Conservation (phyloP, 1,284 basidiomycete genomes). For the Leccinum pseudoinsigne region DNA sequence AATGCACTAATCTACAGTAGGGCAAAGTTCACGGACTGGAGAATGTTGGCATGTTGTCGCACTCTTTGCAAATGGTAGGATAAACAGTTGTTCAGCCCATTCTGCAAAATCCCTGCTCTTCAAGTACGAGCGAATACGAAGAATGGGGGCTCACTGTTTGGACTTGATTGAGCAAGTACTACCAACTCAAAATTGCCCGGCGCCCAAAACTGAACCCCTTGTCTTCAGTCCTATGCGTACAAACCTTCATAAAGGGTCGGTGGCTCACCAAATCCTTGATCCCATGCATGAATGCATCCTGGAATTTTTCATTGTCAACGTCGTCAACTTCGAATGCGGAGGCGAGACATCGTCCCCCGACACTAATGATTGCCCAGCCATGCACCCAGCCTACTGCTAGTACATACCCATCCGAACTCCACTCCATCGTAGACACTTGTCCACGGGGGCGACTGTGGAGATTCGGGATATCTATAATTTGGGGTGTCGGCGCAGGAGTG, state of each 20-base stretch:
- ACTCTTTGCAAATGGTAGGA: constrained; percentile 93
- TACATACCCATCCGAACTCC: constrained; percentile 95
- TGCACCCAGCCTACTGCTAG: constrained; percentile 93
- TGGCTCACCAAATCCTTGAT: constrained; percentile 60
- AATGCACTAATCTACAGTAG: not conserved
- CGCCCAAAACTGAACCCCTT: constrained; percentile 74
- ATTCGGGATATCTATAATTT: constrained; percentile 56
- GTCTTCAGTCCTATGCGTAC: constrained; percentile 9
- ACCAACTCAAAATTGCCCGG: constrained; percentile 89
- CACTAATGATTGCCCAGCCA: constrained; percentile 92
- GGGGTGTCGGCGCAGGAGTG: constrained; percentile 50
- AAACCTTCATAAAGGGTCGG: not conserved
- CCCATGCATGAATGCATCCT: constrained; percentile 87
- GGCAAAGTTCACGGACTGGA: constrained; percentile 54
- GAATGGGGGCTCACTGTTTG: constrained; percentile 43
- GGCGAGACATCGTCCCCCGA: constrained; percentile 84
- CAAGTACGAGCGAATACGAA: not conserved
- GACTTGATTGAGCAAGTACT: constrained; percentile 54
- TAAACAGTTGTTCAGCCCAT: constrained; percentile 73
- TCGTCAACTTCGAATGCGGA: constrained; percentile 74
- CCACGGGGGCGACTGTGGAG: constrained; percentile 65
- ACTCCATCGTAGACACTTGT: constrained; percentile 75
- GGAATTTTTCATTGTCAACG: constrained; percentile 65
- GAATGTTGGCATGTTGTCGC: constrained; percentile 91
- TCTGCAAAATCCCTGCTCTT: constrained; percentile 35